A percentile compares a stretch with the other conserved stretches of the same genome.
Evolutionary conservation across 129 eudicot species (phyloP).

Genomic region (Mikania micrantha): DNA sequence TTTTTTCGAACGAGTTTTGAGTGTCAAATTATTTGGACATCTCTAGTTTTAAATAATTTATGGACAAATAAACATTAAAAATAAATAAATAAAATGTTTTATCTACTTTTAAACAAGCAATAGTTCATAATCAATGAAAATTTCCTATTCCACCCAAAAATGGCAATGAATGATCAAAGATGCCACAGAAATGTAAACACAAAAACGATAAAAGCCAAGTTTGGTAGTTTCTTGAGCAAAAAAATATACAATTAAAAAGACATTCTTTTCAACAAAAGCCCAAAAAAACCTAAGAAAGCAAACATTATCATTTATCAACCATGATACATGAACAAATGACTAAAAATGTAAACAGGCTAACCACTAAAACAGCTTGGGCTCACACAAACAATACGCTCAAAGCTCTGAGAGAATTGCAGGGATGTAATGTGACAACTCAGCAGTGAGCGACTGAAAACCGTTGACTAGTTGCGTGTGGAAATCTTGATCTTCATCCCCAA

Average conservation of each 20-base stretch:
- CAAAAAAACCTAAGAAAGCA: conserved; percentile 23
- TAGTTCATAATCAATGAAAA: too few species aligned
- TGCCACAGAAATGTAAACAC: neutral
- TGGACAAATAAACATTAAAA: too few species aligned
- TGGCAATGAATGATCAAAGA: neutral
- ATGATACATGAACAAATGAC: conserved; percentile 18
- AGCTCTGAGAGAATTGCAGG: conserved; percentile 99
- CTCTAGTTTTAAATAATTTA: too few species aligned
- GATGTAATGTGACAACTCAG: conserved; percentile 95
- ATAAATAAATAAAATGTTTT: too few species aligned
- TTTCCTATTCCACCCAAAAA: too few species aligned
- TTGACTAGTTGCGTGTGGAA: conserved; percentile 95
- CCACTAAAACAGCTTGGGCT: conserved; percentile 12
- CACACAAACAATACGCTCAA: conserved; percentile 24
- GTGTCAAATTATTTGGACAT: too few species aligned
- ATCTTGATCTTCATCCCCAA: conserved; percentile 98
- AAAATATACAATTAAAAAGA: conserved; percentile 25
- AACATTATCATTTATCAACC: conserved; percentile 20
- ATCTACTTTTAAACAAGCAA: too few species aligned
- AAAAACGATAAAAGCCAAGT: conserved; percentile 17
- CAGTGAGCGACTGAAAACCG: conserved; percentile 98
- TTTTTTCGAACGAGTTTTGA: too few species aligned
- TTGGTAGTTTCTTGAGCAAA: neutral
- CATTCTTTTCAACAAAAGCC: conserved; percentile 13
- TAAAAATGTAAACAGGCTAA: conserved; percentile 4